A percentile compares a stretch with the other conserved stretches of the same genome.
Evolutionary conservation across 345 rosid genomes (phyloP).

Genomic region (Eutrema heterophyllum): DNA sequence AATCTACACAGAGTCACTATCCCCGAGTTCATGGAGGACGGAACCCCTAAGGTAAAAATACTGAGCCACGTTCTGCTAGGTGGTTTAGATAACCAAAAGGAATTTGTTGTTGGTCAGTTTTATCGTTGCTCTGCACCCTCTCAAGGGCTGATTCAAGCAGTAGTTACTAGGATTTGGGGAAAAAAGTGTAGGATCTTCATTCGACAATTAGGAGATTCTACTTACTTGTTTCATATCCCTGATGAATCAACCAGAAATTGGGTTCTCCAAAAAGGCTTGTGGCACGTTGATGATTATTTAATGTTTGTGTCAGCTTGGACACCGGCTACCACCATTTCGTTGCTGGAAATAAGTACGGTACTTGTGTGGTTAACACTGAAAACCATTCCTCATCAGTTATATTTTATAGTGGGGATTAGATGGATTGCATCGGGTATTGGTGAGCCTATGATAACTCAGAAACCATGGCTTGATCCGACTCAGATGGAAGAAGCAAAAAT

Average conservation of each 20-base stretch:
- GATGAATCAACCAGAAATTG: background rate
- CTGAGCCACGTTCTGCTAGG: background rate
- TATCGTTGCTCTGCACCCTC: background rate
- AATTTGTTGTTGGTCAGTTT: background rate
- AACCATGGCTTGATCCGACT: background rate
- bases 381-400: background rate
- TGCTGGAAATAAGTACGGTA: no score
- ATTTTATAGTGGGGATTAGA: background rate
- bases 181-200: background rate
- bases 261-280: background rate
- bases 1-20: no score
- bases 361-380: no score
- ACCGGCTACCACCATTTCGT: background rate
- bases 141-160: background rate
- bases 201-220: background rate
- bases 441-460: background rate
- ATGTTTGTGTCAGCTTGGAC: background rate
- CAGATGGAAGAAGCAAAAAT: background rate
- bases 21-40: background rate
- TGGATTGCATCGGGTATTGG: background rate
- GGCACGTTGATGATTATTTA: background rate
- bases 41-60: background rate
- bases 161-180: background rate
- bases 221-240: background rate
- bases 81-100: background rate